These are phyloP conservation scores for Spizellomyces punctatus DNA, from an alignment of 192 early-diverging fungal genomes.

Conservation along the genomic window DNA sequence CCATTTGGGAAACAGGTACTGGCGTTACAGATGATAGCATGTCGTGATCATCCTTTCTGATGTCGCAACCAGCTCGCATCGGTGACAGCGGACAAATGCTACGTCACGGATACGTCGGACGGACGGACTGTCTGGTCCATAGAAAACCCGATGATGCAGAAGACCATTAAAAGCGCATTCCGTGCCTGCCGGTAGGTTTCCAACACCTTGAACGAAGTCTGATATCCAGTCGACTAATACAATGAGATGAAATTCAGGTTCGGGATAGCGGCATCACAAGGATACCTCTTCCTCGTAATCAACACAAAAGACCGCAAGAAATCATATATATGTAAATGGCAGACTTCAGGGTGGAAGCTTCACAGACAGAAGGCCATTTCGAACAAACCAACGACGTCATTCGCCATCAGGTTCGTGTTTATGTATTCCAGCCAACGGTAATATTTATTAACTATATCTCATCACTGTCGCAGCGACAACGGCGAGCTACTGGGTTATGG, in stretches of 20 bases:
- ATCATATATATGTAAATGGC: slow-evolving; percentile 65
- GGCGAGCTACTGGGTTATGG: slow-evolving; percentile 75
- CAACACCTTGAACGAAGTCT: background rate
- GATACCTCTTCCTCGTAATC: slow-evolving; percentile 63
- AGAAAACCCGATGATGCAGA: slow-evolving; percentile 36
- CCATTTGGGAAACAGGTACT: slow-evolving; percentile 36
- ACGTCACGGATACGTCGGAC: slow-evolving; percentile 35
- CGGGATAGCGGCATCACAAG: slow-evolving; percentile 57
- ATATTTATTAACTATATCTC: slow-evolving; percentile 11
- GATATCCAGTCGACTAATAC: background rate
- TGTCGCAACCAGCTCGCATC: slow-evolving; percentile 48
- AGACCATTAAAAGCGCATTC: slow-evolving; percentile 35
- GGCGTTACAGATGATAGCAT: background rate
- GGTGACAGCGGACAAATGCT: slow-evolving; percentile 46
- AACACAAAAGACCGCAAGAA: slow-evolving; percentile 58
- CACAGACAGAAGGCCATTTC: slow-evolving; percentile 50
- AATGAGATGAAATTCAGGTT: slow-evolving; percentile 45
- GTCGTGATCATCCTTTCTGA: slow-evolving; percentile 1
- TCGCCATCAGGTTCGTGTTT: slow-evolving; percentile 60
- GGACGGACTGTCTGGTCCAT: slow-evolving; percentile 48
- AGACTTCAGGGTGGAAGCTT: slow-evolving; percentile 58
- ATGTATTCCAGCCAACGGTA: slow-evolving; percentile 5
- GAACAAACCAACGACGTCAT: slow-evolving; percentile 66
- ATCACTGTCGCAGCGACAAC: slow-evolving; percentile 51
- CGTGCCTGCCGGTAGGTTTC: slow-evolving; percentile 33